Conservation (phyloP, 805 yeast species). For the Suhomyces tanzawaensis region DNA sequence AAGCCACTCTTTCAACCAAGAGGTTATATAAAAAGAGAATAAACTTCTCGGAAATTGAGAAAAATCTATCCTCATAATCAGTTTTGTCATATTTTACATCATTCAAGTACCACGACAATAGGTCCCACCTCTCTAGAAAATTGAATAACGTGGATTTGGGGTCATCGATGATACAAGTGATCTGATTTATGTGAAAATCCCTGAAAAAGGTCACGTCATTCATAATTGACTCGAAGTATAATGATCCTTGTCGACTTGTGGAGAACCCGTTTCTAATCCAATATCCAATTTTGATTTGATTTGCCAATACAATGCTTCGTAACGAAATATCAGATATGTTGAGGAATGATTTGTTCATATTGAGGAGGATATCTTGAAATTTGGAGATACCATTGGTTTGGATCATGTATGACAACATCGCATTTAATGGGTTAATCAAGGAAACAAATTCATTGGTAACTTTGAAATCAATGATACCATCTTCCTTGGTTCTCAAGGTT, state of each 20-base stretch:
- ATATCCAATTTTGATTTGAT: constrained; percentile 61
- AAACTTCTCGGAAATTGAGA: constrained; percentile 43
- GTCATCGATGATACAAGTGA: constrained; percentile 38
- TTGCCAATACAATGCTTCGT: constrained; percentile 56
- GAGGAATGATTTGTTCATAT: constrained; percentile 34
- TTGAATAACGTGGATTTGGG: constrained; percentile 35
- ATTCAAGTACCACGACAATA: constrained; percentile 48
- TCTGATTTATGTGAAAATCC: constrained; percentile 47
- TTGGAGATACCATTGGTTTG: constrained; percentile 28
- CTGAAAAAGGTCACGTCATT: constrained; percentile 41
- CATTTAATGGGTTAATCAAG: constrained; percentile 58
- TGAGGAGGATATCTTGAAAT: constrained; percentile 14
- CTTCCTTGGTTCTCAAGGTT: constrained; percentile 19
- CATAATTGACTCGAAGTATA: constrained; percentile 44
- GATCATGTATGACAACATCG: constrained; percentile 49
- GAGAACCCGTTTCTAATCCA: constrained; percentile 75
- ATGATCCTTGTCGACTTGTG: constrained; percentile 48
- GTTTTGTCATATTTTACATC: constrained; percentile 32
- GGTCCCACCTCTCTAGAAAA: constrained; percentile 56
- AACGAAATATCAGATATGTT: constrained; percentile 55
- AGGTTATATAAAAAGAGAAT: constrained; percentile 44
- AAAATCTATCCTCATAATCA: constrained; percentile 47
- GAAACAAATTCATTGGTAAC: constrained; percentile 54
- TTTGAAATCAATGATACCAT: constrained; percentile 33
- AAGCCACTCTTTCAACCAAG: constrained; percentile 35